Evolutionary conservation across 306 rosid species (phyloP), one percentile per base, ranked within the genome.

Genomic region (Quercus alba): DNA sequence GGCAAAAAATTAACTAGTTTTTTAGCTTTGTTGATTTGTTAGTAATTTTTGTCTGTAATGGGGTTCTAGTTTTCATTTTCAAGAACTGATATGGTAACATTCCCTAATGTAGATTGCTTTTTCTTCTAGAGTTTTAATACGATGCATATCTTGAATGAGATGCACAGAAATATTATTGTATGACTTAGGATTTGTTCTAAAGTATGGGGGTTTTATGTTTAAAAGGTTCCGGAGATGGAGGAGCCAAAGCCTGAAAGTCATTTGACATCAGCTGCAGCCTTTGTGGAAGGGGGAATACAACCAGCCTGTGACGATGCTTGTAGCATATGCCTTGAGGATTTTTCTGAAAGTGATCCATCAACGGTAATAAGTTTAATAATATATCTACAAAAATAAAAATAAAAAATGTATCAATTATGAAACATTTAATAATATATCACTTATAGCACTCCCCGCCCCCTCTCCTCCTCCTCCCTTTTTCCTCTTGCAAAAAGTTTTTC

Each of bases 271-370:
- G 93, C 92, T 70, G 97, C 85, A 2, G 99, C 99, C 54, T 96
- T 96, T 84, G 98, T 96, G 76, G 98, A 96, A 86, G 97, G 99
- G 52, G 99, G 99, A 33, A 82, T 96, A 83, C 99, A 93, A 82
- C 94, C 88, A 31, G 88, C 93, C 54, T 91, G 90, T 80, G 93
- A 84, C 74, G 98, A 96, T 80, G 87, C 98, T 82, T 96, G 99
- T 87, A 89, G 99, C 86, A 93, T 96, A 85, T 96, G 99, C 91
- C 97, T 96, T 31, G 98, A 96, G 86, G 98, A 90, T 30, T 96
- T 96, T 70, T 86, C 84, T 31, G 85, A 90, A 63, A 88, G 85
- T 66, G 95, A 96, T 80, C 99, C 99, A 68, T 87, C 97, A 38
- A 73, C 97, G 85, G 99, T 96, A 90, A 74, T 84, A 28, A 23